phyloP scores from a whole-genome alignment of 139 green algal genomes.

The Chlorella ohadii region DNA sequence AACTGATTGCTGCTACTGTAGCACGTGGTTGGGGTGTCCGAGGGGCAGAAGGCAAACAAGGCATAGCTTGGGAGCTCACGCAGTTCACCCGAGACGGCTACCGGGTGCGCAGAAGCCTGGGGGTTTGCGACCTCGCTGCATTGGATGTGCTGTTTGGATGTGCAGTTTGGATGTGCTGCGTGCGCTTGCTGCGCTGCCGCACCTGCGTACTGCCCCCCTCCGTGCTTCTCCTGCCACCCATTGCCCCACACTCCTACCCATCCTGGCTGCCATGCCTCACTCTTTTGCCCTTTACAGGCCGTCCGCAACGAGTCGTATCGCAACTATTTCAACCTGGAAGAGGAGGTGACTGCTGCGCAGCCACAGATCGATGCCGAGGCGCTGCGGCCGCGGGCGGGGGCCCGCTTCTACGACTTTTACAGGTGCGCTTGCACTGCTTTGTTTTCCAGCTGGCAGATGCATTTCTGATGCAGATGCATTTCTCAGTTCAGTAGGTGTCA shows the following conservation, averaged over 20 bases:
- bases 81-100: background rate
- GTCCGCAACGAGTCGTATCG: constrained; percentile 73
- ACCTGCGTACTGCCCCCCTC: too few species aligned
- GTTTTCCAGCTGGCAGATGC: too few species aligned
- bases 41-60: too few species aligned
- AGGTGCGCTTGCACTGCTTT: background rate
- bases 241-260: too few species aligned
- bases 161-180: too few species aligned
- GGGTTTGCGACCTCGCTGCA: too few species aligned
- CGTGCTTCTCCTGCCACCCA: too few species aligned
- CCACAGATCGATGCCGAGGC: constrained; percentile 11
- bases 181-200: too few species aligned
- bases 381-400: background rate
- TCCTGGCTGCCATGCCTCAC: too few species aligned
- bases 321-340: constrained; percentile 90
- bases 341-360: constrained; percentile 48
- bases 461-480: too few species aligned
- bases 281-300: constrained; percentile 18
- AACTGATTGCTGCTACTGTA: background rate
- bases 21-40: background rate
- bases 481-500: too few species aligned
- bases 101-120: background rate
- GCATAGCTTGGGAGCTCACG: background rate
- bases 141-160: too few species aligned
- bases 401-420: constrained; percentile 19